phyloP scores from a whole-genome alignment of 352 stramenopile genomes.

The Phytophthora hibernalis region DNA sequence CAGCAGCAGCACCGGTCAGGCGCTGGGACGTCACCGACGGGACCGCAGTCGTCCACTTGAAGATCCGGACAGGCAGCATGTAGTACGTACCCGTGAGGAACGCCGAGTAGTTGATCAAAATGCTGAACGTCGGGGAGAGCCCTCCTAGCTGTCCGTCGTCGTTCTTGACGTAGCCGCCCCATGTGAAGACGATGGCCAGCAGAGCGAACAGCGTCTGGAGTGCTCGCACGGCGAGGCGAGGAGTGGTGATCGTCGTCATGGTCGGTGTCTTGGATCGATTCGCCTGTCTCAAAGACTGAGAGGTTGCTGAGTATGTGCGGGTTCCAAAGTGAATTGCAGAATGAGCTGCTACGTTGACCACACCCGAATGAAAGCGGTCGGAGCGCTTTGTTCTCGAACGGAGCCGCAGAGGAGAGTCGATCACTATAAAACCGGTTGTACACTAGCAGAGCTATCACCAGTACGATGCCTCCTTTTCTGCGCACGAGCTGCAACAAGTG shows the following conservation, averaged over 20 bases:
- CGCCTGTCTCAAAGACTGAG: not conserved
- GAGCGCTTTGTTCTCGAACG: constrained; percentile 9
- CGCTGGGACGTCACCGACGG: constrained; percentile 33
- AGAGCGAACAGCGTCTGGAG: constrained; percentile 30
- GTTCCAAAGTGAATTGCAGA: constrained; percentile 35
- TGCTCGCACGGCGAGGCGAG: constrained; percentile 30
- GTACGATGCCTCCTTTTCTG: constrained; percentile 1
- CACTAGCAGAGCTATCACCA: too few relatives aligned
- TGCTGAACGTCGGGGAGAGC: constrained; percentile 38
- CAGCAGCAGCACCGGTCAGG: constrained; percentile 19
- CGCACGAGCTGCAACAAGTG: constrained; percentile 7
- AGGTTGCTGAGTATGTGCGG: constrained; percentile 7
- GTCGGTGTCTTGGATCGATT: not conserved
- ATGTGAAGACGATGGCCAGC: constrained; percentile 34
- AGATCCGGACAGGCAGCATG: constrained; percentile 76
- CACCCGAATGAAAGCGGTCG: not conserved
- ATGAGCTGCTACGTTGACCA: constrained; percentile 14
- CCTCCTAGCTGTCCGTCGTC: constrained; percentile 22
- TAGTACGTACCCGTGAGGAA: constrained; percentile 76
- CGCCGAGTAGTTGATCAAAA: constrained; percentile 65
- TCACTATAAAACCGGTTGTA: too few relatives aligned
- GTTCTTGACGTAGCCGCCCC: constrained; percentile 37
- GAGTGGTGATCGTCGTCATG: constrained; percentile 30
- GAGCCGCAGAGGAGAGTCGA: constrained; percentile 17
- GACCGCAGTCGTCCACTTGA: constrained; percentile 44